Evolutionary conservation across 2,329 filamentous ascomycete species (phyloP).

Genomic region (Exophiala mesophila): DNA sequence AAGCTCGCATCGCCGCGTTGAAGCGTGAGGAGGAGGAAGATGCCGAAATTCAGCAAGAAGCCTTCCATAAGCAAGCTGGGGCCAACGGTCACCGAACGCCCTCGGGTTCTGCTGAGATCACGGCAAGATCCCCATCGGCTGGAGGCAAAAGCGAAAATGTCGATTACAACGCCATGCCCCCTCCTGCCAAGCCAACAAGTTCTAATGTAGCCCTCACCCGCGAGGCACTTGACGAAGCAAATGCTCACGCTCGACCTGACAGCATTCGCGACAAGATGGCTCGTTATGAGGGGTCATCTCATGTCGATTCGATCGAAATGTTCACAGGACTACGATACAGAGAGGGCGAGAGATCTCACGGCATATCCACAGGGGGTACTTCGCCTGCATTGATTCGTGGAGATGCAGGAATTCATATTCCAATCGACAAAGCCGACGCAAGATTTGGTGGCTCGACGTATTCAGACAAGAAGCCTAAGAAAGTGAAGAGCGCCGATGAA

Average conservation of each 20-base stretch:
- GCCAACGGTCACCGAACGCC: constrained; percentile 17
- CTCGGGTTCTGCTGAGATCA: constrained; percentile 20
- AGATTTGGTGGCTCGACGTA: constrained; percentile 48
- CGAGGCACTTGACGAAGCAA: constrained; percentile 72
- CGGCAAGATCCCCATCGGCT: constrained; percentile 16
- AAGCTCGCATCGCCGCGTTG: constrained; percentile 77
- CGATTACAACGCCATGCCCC: constrained; percentile 53
- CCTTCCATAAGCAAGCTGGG: constrained; percentile 28
- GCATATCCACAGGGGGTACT: constrained; percentile 79
- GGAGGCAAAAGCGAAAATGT: constrained; percentile 14
- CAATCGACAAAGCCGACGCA: constrained; percentile 64
- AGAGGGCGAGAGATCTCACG: constrained; percentile 81
- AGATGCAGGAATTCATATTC: constrained; percentile 80
- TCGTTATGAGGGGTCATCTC: constrained; percentile 68
- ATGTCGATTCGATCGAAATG: constrained; percentile 87
- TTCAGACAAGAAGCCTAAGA: constrained; percentile 69
- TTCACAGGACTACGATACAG: constrained; percentile 82
- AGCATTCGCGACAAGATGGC: constrained; percentile 82
- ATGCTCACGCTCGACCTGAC: constrained; percentile 62
- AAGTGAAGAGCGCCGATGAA: constrained; percentile 74
- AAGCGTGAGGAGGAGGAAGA: constrained; percentile 82
- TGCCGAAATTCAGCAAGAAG: constrained; percentile 54
- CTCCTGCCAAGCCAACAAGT: constrained; percentile 58
- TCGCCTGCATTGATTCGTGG: constrained; percentile 78
- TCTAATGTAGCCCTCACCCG: constrained; percentile 67